Base-by-base conservation (phyloP, 768 basidiomycete genomes). In the Russula emetica region DNA sequence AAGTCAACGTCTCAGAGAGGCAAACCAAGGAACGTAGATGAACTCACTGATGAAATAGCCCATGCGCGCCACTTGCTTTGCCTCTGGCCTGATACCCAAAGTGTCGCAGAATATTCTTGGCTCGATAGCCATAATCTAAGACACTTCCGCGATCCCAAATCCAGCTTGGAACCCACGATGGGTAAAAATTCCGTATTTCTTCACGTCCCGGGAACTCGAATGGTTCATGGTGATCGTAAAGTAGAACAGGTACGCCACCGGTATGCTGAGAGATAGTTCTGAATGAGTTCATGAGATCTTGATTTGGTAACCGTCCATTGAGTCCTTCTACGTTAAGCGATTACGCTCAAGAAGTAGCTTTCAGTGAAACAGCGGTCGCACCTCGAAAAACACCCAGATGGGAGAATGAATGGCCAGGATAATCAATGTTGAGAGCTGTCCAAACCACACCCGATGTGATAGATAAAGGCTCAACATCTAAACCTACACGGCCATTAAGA, bases 331-430 rank as follows among this genome's bases (percentile, higher is more conserved):
- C 16, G 20, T 18, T 18, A 14, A 47, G 13, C 58, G 63, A 58
- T 18, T 18, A 60, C 10, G 55, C 55, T 50, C 13, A 44, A 47
- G 50, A 18, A 42, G 1, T 11, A n/a, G 40, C 18, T 13, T 32
- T 14, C 18, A 24, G 50, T 36, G 44, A 58, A 45, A 28, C 45
- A 45, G 44, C 57, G 44, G 20, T 67, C 86, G 60, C 20, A 94
- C 96, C 96, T 74, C 88, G 91, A 76, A 93, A 98, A 11, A 98
- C 76, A n/a, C 97, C 96, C 2, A 98, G 79, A 71, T 98, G 92
- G 11, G 90, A 93, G 75, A 98, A 96, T 0, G 95, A 98, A 74
- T 99, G 96, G 0, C 94, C 91, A 0, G 94, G 92, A 73, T 98
- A 98, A 73, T 98, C 97, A 49, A 99, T 84, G 69, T 90, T 90